Evolutionary conservation across 768 basidiomycete genomes (phyloP).

Genomic region (Boletus insuetus): DNA sequence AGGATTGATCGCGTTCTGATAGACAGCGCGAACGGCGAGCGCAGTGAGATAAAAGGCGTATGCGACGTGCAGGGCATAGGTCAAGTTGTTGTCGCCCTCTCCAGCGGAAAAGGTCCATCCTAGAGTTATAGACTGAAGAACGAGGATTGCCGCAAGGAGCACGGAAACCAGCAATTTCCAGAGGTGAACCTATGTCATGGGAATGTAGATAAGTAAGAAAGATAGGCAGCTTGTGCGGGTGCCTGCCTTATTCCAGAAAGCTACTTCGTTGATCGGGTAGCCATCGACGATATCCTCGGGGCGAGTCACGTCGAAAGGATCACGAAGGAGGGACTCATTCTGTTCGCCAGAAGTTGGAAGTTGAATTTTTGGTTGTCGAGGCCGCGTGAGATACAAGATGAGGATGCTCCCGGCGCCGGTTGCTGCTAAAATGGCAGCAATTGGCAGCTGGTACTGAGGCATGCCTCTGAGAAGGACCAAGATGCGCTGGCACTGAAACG

Average conservation of each 20-base stretch:
- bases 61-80: slow-evolving; percentile 43
- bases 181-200: slow-evolving; percentile 48
- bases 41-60: slow-evolving; percentile 61
- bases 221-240: background rate
- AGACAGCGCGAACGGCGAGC: slow-evolving; percentile 50
- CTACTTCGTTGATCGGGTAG: slow-evolving; percentile 56
- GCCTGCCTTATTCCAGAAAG: slow-evolving; percentile 59
- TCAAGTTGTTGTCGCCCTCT: slow-evolving; percentile 33
- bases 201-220: background rate
- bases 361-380: slow-evolving; percentile 49
- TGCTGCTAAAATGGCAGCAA: slow-evolving; percentile 46
- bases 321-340: slow-evolving; percentile 31
- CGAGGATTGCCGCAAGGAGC: slow-evolving; percentile 45
- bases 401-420: slow-evolving; percentile 45
- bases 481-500: background rate
- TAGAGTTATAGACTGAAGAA: slow-evolving; percentile 50
- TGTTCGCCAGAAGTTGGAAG: slow-evolving; percentile 37
- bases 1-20: slow-evolving; percentile 38
- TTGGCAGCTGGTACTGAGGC: slow-evolving; percentile 58
- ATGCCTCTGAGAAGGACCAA: slow-evolving; percentile 33
- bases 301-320: slow-evolving; percentile 72
- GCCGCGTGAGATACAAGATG: slow-evolving; percentile 39
- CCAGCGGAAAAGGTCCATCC: slow-evolving; percentile 42
- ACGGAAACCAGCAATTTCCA: slow-evolving; percentile 53
- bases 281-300: slow-evolving; percentile 70